These are phyloP conservation scores for Scheffersomyces amazonensis DNA, from an alignment of 805 yeast genomes.

Conservation along the genomic window DNA sequence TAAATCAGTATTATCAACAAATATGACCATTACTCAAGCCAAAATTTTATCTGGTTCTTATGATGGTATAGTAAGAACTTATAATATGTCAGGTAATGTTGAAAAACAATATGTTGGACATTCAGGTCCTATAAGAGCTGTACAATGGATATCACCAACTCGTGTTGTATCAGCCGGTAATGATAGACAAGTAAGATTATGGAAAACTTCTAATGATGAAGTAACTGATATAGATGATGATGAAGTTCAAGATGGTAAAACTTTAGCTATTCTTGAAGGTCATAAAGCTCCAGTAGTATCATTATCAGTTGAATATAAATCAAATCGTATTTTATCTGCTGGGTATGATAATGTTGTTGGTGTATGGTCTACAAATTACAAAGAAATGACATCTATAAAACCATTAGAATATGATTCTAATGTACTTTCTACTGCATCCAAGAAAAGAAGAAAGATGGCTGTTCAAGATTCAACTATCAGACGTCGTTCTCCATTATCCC, in stretches of 20 bases:
- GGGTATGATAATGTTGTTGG: constrained; percentile 79
- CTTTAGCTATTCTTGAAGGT: constrained; percentile 83
- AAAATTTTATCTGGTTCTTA: constrained; percentile 84
- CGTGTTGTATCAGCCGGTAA: constrained; percentile 83
- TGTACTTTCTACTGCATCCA: constrained; percentile 71
- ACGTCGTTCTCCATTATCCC: constrained; percentile 77
- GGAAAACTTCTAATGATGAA: constrained; percentile 64
- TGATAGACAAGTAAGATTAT: constrained; percentile 83
- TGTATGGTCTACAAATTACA: constrained; percentile 83
- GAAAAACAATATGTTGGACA: constrained; percentile 84
- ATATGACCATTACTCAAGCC: constrained; percentile 32
- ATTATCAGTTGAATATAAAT: constrained; percentile 53
- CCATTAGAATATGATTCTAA: constrained; percentile 41
- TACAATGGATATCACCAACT: constrained; percentile 72
- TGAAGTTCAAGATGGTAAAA: constrained; percentile 62
- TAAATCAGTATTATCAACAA: constrained; percentile 18
- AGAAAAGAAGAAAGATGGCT: constrained; percentile 83
- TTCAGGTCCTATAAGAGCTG: constrained; percentile 80
- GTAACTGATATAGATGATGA: constrained; percentile 26
- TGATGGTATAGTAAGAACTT: constrained; percentile 91
- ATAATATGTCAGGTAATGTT: constrained; percentile 77
- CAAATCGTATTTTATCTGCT: constrained; percentile 74
- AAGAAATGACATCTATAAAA: constrained; percentile 71
- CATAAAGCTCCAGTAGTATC: constrained; percentile 86
- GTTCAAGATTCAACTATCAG: constrained; percentile 70